phyloP scores from a whole-genome alignment of 257 asterid species.

The Solanum habrochaites region DNA sequence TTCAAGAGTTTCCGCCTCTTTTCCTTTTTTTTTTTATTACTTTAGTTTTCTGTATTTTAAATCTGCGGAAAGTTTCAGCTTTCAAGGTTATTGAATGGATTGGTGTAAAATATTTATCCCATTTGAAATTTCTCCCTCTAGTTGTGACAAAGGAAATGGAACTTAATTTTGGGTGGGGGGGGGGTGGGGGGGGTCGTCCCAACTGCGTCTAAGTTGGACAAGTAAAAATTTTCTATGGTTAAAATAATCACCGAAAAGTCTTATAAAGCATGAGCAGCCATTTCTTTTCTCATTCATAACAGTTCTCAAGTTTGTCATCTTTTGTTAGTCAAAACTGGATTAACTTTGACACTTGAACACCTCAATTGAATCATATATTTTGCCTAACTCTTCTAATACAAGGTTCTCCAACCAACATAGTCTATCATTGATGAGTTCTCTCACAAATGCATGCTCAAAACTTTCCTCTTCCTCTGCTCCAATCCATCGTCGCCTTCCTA shows the following conservation, averaged over 20 bases:
- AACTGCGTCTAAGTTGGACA: background rate
- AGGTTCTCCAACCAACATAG: background rate
- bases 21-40: background rate
- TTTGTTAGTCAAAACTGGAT: background rate
- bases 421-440: background rate
- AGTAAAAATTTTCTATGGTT: background rate
- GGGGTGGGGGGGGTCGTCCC: too few relatives aligned
- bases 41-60: background rate
- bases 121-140: background rate
- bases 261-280: background rate
- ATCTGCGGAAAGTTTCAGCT: background rate
- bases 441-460: constrained; percentile 3
- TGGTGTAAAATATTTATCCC: background rate
- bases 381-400: background rate
- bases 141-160: too few relatives aligned
- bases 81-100: background rate
- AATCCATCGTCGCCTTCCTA: background rate
- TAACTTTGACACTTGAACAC: background rate
- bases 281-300: background rate
- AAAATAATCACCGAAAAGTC: background rate
- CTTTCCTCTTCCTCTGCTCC: background rate
- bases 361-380: background rate
- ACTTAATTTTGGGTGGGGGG: too few relatives aligned
- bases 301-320: background rate
- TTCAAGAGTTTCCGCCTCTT: background rate